Evolutionary conservation across 805 yeast species (phyloP), one percentile per base, ranked within the genome.

Genomic region (Metschnikowia noctiluminum): DNA sequence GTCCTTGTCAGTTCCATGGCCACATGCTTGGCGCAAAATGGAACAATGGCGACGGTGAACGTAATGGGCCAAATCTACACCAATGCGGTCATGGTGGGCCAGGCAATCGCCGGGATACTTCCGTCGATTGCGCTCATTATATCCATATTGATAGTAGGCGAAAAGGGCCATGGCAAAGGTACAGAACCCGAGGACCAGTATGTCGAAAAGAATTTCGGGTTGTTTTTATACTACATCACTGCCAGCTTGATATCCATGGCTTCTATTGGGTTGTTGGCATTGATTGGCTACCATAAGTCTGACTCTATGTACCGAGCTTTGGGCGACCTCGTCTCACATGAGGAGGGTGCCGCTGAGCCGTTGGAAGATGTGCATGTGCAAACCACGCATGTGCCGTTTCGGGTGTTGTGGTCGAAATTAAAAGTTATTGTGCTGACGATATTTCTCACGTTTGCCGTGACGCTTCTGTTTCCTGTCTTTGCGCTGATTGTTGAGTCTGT

Each of bases 1-100:
- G 89, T 89, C 3, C 66, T 81, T 16, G 53, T 78, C 2, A 82
- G 92, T 46, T 76, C 96, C 3, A 57, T 85, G 42, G 95, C 96
- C 13, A 82, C 94, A 1, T 84, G 95, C 32, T 69, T 84, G 54
- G 85, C 94, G 1, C 99, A 92, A 60, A 92, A 89, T 60, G 97
- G 97, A 11, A 77, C 87, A 8, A 82, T 91, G 82, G 96, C 98
- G 6, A 75, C 89, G 37, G 94, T 85, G 2, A 87, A 88, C 58
- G 81, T 85, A 0, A 73, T 82, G 61, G 91, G 94, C 4, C 76
- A 89, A 0, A 77, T 82, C 12, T 87, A 80, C 62, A 91, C 96
- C 10, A 96, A 94, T 60, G 95, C 87, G 0, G 86, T 86, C 1
- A 88, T 94, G 86, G 91, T 91, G 3, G 99, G 99, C 1, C 96